Base-by-base conservation (phyloP, 495 filamentous ascomycete genomes). In the Hypoxylon lenormandii region DNA sequence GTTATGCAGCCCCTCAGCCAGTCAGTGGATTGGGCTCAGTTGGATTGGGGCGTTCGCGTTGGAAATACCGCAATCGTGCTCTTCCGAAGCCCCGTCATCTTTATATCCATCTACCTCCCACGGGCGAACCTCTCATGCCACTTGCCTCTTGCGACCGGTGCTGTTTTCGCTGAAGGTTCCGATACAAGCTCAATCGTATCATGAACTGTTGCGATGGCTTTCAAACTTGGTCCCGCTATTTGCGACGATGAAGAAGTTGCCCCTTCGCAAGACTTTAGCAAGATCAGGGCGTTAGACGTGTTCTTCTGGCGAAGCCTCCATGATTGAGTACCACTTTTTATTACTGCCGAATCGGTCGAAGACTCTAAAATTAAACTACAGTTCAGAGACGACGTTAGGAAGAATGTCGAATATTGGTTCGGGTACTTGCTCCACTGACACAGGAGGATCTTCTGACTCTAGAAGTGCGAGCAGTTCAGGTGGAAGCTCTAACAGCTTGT, bases 221-320 rank as follows among this genome's bases (percentile, higher is more conserved):
- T 81, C 2, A 94, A 64, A 5, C 80, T 79, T 0, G 74, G 56
- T 15, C 76, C 70, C n/a, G 85, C 73, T 5, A 77, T 72, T 12
- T 72, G 65, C 26, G 45, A 47, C 37, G 73, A 61, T 6, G 62
- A 54, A 33, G 50, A 48, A 43, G 38, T 38, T 47, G 52, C 61
- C 15, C 57, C 47, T 13, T 62, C 63, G 4, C 68, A 74, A 16
- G 92, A 84, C 26, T 82, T 76, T 23, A 92, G 81, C 6, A 97
- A 74, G 76, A 92, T 90, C 36, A 97, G 79, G 5, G 90, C 90
- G 74, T 97, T 97, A 13, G 93, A 97, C 0, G 93, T 94, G 73
- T 94, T 92, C 65, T 97, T 93, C 77, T 97, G 92, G 16, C 91
- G 91, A 51, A 97, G 82, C 28, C 87, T 87, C 81, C 89, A 97